Conservation (phyloP, 208 protist genomes). For the Trypanosoma cruzi region DNA sequence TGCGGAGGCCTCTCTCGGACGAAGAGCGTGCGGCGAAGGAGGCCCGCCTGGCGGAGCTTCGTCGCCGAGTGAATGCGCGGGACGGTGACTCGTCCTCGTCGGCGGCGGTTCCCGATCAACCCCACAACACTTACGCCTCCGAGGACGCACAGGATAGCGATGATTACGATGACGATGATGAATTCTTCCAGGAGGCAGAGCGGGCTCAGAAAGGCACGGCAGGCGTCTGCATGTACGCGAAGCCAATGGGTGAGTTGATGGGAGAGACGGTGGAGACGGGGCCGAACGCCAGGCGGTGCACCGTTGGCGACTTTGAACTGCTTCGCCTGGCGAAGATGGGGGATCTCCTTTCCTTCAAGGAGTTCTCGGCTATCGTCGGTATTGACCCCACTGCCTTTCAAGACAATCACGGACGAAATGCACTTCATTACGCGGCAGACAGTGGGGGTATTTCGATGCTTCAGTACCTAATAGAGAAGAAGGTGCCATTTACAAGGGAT, state of each 20-base stretch:
- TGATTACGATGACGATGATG: constrained; percentile 31
- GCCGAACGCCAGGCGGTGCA: constrained; percentile 32
- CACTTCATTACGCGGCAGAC: constrained; percentile 85
- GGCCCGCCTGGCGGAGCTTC: constrained; percentile 47
- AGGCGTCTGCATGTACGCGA: constrained; percentile 28
- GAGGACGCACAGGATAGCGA: constrained; percentile 11
- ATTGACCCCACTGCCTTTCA: constrained; percentile 44
- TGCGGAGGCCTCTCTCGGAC: constrained; percentile 28
- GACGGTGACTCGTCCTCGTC: constrained; percentile 3
- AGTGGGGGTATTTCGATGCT: constrained; percentile 54
- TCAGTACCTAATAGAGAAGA: constrained; percentile 40
- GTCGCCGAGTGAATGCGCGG: constrained; percentile 22
- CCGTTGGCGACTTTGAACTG: constrained; percentile 82
- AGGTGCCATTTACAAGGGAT: constrained; percentile 62
- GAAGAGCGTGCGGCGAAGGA: constrained; percentile 61
- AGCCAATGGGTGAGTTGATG: constrained; percentile 31
- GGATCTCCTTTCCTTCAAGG: constrained; percentile 56
- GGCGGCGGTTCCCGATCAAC: background rate
- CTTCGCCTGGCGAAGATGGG: constrained; percentile 86
- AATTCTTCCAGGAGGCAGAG: constrained; percentile 22
- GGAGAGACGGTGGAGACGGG: constrained; percentile 42
- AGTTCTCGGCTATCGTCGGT: constrained; percentile 42
- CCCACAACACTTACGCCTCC: background rate
- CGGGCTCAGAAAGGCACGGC: background rate
- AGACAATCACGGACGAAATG: constrained; percentile 80